These are phyloP conservation scores for Xerocomus spinulosus DNA, from an alignment of 768 basidiomycete genomes.

Conservation along the genomic window DNA sequence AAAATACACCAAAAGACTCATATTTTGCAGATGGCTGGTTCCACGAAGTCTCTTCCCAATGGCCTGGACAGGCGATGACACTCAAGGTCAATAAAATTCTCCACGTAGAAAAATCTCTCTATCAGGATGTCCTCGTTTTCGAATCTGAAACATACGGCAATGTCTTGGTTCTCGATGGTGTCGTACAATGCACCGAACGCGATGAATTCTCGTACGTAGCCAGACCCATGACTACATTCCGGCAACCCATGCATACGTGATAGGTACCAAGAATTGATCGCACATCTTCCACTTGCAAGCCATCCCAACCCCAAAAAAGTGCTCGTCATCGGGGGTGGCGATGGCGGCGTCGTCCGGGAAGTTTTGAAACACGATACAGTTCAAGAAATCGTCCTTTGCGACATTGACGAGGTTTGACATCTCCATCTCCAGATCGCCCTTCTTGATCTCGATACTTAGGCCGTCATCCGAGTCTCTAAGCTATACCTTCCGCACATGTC, in stretches of 20 bases:
- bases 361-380: conserved; percentile 92
- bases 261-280: conserved; percentile 99
- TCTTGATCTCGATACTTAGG: conserved; percentile 39
- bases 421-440: not conserved
- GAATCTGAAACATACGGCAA: conserved; percentile 97
- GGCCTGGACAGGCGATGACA: conserved; percentile 97
- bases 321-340: conserved; percentile 96
- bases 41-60: conserved; percentile 90
- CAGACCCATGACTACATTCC: not conserved
- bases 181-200: conserved; percentile 94
- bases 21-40: conserved; percentile 80
- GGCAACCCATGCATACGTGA: not conserved
- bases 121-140: conserved; percentile 97
- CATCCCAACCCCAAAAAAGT: conserved; percentile 97
- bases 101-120: conserved; percentile 88
- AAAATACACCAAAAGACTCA: conserved; percentile 8
- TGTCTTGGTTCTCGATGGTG: conserved; percentile 91
- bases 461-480: conserved; percentile 94
- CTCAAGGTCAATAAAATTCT: conserved; percentile 94
- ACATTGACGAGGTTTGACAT: conserved; percentile 83
- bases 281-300: conserved; percentile 91
- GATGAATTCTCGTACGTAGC: conserved; percentile 94
- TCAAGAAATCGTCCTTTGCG: conserved; percentile 89
- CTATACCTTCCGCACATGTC: conserved; percentile 94
- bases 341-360: conserved; percentile 97